Evolutionary conservation across 129 eudicot species (phyloP).

Genomic region (Pittosporum tobira): DNA sequence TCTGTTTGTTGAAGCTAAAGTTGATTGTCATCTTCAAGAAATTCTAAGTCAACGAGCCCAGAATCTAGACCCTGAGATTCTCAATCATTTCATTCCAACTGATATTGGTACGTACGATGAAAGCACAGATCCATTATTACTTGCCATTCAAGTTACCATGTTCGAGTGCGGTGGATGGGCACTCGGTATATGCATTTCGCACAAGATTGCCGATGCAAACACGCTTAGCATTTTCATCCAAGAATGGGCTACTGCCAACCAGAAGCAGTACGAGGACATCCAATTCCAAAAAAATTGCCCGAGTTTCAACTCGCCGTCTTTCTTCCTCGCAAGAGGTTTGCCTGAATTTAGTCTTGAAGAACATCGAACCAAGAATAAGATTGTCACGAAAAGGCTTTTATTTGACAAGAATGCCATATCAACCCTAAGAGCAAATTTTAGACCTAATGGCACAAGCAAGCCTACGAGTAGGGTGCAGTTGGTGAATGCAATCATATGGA

Average conservation of each 20-base stretch:
- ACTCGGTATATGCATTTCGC: conserved; percentile 29
- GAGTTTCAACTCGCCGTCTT: not conserved
- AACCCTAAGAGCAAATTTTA: not conserved
- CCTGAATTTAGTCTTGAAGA: not conserved
- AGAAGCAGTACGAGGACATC: not conserved
- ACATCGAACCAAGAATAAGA: not conserved
- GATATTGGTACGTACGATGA: conserved; percentile 27
- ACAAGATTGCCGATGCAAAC: conserved; percentile 28
- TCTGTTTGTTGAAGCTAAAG: conserved; percentile 15
- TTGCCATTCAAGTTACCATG: conserved; percentile 26
- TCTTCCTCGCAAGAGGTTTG: not conserved
- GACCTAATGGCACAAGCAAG: not conserved
- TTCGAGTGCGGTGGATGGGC: conserved; percentile 42
- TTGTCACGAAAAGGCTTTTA: not conserved
- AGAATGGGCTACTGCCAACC: conserved; percentile 19
- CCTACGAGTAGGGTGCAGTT: not conserved
- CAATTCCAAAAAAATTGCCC: not conserved
- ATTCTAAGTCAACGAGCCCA: not conserved
- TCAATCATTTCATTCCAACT: conserved; percentile 21
- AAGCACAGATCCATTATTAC: conserved; percentile 20
- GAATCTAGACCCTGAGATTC: not conserved
- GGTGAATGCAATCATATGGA: conserved; percentile 11
- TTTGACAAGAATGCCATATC: not conserved
- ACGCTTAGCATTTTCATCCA: conserved; percentile 16
- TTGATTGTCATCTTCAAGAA: conserved; percentile 12